Evolutionary conservation across 257 asterid genomes (phyloP).

Genomic region (Nicotiana obtusifolia): DNA sequence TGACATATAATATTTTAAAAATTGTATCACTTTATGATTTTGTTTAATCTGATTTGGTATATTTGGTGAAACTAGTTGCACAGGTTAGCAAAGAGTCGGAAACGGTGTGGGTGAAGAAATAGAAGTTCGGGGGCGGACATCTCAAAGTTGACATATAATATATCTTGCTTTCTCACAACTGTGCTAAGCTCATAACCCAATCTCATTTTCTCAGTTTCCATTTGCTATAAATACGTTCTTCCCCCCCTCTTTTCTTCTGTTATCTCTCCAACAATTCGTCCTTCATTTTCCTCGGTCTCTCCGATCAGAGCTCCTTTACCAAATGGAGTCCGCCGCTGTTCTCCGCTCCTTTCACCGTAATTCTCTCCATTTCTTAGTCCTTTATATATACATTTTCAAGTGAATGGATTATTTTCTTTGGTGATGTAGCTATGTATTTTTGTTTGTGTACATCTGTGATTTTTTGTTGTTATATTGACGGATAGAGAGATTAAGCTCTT

Average conservation of each 20-base stretch:
- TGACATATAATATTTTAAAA: too few species aligned
- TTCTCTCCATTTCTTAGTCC: conserved; percentile 12
- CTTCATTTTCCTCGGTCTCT: conserved; percentile 15
- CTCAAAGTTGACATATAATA: conserved; percentile 31
- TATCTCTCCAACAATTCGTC: background rate
- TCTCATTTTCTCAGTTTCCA: conserved; percentile 7
- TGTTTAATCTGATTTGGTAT: background rate
- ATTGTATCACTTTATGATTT: too few species aligned
- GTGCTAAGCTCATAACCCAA: conserved; percentile 1
- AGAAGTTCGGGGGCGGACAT: conserved; percentile 56
- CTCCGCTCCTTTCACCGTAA: conserved; percentile 69
- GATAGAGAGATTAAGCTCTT: background rate
- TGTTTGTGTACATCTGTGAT: background rate
- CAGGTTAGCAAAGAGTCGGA: background rate
- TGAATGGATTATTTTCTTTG: background rate
- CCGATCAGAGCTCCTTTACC: conserved; percentile 15
- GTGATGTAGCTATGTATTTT: background rate
- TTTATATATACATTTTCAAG: background rate
- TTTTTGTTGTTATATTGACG: background rate
- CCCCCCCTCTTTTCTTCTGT: background rate
- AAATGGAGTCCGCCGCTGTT: conserved; percentile 71
- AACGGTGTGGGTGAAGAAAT: conserved; percentile 48
- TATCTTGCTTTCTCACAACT: background rate
- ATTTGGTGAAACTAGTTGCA: background rate
- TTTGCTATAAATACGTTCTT: conserved; percentile 19